Percentiles rank a stretch among this genome's conserved stretches.
These are phyloP conservation scores for Tulasnella sp. DNA, from an alignment of 768 basidiomycete species.

Conservation along the genomic window DNA sequence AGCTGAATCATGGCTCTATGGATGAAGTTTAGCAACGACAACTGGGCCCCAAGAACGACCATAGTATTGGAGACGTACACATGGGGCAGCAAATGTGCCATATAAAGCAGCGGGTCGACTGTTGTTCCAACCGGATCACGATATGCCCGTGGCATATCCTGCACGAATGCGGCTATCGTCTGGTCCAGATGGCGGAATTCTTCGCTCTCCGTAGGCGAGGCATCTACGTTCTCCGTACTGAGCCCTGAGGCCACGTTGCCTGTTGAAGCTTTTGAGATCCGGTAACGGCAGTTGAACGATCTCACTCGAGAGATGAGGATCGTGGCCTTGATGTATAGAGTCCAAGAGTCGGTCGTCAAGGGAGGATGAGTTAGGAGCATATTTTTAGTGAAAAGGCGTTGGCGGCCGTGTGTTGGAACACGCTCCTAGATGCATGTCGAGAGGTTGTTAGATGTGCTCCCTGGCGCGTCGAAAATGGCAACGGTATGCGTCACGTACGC, in stretches of 20 bases:
- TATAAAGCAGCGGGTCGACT: conserved; percentile 55
- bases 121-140: conserved; percentile 30
- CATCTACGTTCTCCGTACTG: not conserved
- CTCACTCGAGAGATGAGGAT: conserved; percentile 51
- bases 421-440: not conserved
- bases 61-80: conserved; percentile 12
- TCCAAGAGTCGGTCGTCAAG: conserved; percentile 64
- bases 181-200: conserved; percentile 26
- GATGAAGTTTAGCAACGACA: not conserved
- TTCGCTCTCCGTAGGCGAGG: conserved; percentile 2
- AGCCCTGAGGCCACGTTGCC: not conserved
- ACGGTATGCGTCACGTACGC: not conserved
- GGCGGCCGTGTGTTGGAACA: conserved; percentile 38
- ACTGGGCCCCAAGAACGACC: not conserved
- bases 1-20: not conserved
- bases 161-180: conserved; percentile 11
- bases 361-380: conserved; percentile 58
- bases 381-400: conserved; percentile 62
- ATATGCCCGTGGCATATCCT: conserved; percentile 23
- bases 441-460: not conserved
- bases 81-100: conserved; percentile 36
- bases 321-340: conserved; percentile 63
- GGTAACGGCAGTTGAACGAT: conserved; percentile 21
- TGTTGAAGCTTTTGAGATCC: not conserved
- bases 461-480: not conserved